Conservation (phyloP, 371 early-diverging fungal genomes). For the Mortierella sp. region DNA sequence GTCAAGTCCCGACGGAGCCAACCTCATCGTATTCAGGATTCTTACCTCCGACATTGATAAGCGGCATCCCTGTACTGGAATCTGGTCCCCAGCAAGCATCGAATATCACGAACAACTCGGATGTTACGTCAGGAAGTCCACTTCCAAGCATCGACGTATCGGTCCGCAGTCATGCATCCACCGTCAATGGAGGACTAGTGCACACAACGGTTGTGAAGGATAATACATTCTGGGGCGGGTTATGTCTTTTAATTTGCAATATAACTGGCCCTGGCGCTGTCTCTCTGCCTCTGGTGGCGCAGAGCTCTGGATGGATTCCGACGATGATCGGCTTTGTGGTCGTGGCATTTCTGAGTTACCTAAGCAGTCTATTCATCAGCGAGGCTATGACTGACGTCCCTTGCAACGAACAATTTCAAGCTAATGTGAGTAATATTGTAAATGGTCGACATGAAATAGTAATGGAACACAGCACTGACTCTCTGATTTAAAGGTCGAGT, state of each 20-base stretch:
- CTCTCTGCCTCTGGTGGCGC: constrained; percentile 45
- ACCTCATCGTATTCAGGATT: not conserved
- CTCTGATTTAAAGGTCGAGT: constrained; percentile 58
- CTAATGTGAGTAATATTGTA: constrained; percentile 27
- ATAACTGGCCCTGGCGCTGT: constrained; percentile 59
- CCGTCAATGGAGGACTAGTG: not conserved
- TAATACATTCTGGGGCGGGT: constrained; percentile 57
- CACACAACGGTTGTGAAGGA: constrained; percentile 32
- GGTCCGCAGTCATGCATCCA: constrained; percentile 4
- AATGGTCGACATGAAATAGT: not conserved
- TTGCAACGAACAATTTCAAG: constrained; percentile 82
- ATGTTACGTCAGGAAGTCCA: not conserved
- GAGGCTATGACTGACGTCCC: constrained; percentile 84
- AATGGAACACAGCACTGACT: not conserved
- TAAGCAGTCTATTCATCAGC: constrained; percentile 76
- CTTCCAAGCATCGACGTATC: constrained; percentile 5
- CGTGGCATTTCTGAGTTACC: constrained; percentile 62
- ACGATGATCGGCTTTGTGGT: constrained; percentile 62
- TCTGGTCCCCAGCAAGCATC: not conserved
- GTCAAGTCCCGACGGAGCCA: not conserved
- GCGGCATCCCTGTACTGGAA: not conserved
- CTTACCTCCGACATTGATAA: not conserved
- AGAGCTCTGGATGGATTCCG: constrained; percentile 54
- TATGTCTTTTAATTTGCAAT: constrained; percentile 54
- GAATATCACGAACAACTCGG: not conserved